Conservation (phyloP, 345 rosid genomes). For the Rhizophora mangle region DNA sequence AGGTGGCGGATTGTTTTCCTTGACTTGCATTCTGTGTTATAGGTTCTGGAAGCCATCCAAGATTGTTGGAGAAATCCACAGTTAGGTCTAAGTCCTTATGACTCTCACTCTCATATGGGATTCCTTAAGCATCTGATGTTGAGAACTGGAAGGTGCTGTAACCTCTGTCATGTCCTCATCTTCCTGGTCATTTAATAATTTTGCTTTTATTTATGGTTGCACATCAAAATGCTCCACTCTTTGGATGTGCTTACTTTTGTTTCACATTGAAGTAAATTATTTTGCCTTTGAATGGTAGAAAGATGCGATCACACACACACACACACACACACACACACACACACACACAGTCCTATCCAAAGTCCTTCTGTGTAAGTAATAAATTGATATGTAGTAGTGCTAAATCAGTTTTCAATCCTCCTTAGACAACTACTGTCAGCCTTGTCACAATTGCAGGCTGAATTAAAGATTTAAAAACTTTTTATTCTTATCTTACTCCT, state of each 20-base stretch:
- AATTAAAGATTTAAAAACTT: not conserved
- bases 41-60: conserved; percentile 86
- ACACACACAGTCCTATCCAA: not conserved
- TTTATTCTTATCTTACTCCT: not conserved
- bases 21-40: conserved; percentile 11
- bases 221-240: not conserved
- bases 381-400: not conserved
- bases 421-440: not conserved
- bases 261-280: too few species aligned
- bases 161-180: not conserved
- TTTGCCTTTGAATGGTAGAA: not conserved
- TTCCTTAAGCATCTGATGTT: conserved; percentile 93
- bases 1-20: not conserved
- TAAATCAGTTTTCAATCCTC: not conserved
- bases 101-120: conserved; percentile 75
- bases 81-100: conserved; percentile 73
- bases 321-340: not conserved
- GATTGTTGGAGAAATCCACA: conserved; percentile 78
- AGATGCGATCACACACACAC: not conserved
- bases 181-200: not conserved
- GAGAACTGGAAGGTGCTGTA: conserved; percentile 81
- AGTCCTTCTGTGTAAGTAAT: not conserved
- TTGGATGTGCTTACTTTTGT: too few species aligned
- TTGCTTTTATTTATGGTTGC: not conserved
- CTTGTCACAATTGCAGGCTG: not conserved